A percentile compares a stretch with the other conserved stretches of the same genome.
These are phyloP conservation scores for Pythium myriotylum DNA, from an alignment of 352 stramenopile species.

Conservation along the genomic window DNA sequence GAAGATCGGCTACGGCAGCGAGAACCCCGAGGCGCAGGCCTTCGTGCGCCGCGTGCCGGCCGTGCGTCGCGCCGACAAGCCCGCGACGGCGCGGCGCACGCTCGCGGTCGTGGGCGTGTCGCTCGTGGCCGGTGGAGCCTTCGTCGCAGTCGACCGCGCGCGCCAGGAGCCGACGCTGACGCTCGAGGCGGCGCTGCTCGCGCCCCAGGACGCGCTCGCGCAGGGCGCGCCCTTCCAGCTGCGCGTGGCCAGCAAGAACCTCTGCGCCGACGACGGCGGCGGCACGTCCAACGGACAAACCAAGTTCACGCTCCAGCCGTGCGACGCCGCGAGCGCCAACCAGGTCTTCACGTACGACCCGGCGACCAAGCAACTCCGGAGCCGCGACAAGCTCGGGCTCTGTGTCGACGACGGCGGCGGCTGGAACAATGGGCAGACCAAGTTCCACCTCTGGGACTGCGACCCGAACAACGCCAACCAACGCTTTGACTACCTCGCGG, in stretches of 20 bases:
- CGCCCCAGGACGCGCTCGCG: background rate
- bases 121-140: constrained; percentile 1
- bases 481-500: constrained; percentile 21
- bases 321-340: constrained; percentile 25
- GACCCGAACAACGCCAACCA: constrained; percentile 33
- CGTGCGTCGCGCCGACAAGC: constrained; percentile 1
- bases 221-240: constrained; percentile 7
- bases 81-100: constrained; percentile 1
- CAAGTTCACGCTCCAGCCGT: constrained; percentile 20
- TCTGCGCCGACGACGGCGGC: constrained; percentile 39
- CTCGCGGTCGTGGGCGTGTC: constrained; percentile 12
- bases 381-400: constrained; percentile 1
- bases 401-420: constrained; percentile 40
- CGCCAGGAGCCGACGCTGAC: background rate
- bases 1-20: constrained; percentile 14
- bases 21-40: constrained; percentile 12
- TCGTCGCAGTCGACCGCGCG: background rate
- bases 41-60: constrained; percentile 11
- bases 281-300: constrained; percentile 25
- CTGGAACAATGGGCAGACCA: constrained; percentile 20
- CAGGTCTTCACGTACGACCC: constrained; percentile 34
- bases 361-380: background rate
- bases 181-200: constrained; percentile 1
- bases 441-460: constrained; percentile 27
- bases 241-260: constrained; percentile 2